These are phyloP conservation scores for Apiotrichum sp. DNA, from an alignment of 1,284 basidiomycete genomes.

Conservation along the genomic window DNA sequence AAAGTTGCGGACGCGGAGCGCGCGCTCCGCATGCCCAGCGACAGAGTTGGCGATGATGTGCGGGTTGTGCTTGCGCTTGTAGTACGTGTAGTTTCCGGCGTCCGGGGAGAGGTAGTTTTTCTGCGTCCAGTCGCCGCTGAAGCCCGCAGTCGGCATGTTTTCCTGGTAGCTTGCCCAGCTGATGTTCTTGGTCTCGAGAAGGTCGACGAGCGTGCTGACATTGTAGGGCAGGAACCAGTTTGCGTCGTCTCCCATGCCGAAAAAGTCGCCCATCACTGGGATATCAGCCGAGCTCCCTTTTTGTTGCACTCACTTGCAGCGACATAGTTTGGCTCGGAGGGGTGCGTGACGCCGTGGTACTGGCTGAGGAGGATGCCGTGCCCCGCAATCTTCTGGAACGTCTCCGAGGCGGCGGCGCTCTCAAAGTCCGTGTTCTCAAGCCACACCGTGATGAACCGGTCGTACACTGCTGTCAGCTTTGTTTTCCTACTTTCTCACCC, in stretches of 20 bases:
- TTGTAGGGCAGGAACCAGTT: conserved; percentile 38
- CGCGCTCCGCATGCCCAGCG: conserved; percentile 48
- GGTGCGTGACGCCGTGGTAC: conserved; percentile 58
- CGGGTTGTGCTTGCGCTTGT: conserved; percentile 58
- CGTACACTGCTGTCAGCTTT: conserved; percentile 44
- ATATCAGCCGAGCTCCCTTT: too few relatives aligned
- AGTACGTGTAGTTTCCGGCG: conserved; percentile 46
- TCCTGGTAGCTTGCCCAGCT: conserved; percentile 51
- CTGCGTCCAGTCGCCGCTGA: conserved; percentile 47
- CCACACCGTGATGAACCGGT: conserved; percentile 51
- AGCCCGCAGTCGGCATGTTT: conserved; percentile 57
- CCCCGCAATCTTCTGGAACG: conserved; percentile 53
- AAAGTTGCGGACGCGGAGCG: conserved; percentile 58
- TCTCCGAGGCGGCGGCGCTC: conserved; percentile 35
- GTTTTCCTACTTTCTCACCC: neutral
- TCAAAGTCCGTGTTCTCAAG: conserved; percentile 54
- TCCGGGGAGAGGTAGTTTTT: conserved; percentile 50
- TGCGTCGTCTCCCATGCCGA: conserved; percentile 52
- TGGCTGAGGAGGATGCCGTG: conserved; percentile 54
- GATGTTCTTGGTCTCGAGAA: conserved; percentile 58
- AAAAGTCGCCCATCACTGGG: conserved; percentile 1
- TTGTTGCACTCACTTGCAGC: conserved; percentile 2
- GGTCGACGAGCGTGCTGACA: conserved; percentile 58
- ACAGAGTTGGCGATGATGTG: conserved; percentile 55
- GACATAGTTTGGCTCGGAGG: conserved; percentile 22